Percentiles rank a stretch among this genome's conserved stretches.
phyloP scores from a whole-genome alignment of 768 basidiomycete species.

The Goffeauzyma gilvescens region DNA sequence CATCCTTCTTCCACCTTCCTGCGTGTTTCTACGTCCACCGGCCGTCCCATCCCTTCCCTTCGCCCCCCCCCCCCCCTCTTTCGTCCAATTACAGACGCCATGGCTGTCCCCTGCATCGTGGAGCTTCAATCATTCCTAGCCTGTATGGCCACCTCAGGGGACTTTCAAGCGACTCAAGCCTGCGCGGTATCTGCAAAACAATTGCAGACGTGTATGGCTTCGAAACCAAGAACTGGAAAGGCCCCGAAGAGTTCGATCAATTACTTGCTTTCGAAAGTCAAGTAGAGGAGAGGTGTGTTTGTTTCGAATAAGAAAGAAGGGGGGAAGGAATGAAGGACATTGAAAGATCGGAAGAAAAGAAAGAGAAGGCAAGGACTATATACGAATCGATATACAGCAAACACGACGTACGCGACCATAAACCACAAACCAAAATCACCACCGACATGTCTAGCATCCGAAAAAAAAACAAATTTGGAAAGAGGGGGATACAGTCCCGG shows the following conservation, averaged over 20 bases:
- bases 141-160: conserved; percentile 29
- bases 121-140: conserved; percentile 26
- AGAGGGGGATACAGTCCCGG: too few relatives aligned
- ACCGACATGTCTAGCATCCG: too few relatives aligned
- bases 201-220: conserved; percentile 26
- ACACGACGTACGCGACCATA: too few relatives aligned
- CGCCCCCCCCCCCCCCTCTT: neutral
- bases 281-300: conserved; percentile 2
- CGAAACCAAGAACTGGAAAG: conserved; percentile 10
- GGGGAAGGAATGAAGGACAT: too few relatives aligned
- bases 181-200: conserved; percentile 24
- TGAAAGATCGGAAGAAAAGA: too few relatives aligned
- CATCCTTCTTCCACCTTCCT: neutral
- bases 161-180: conserved; percentile 17
- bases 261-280: conserved; percentile 16
- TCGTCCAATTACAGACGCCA: conserved; percentile 8
- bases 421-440: too few relatives aligned
- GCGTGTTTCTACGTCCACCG: too few relatives aligned
- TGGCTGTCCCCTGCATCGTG: conserved; percentile 20
- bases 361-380: too few relatives aligned
- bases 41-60: neutral
- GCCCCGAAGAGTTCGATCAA: conserved; percentile 21
- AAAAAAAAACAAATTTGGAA: too few relatives aligned
- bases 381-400: too few relatives aligned
- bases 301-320: too few relatives aligned